Conservation (phyloP, 2,329 filamentous ascomycete species). For the Penicillium glabrum region DNA sequence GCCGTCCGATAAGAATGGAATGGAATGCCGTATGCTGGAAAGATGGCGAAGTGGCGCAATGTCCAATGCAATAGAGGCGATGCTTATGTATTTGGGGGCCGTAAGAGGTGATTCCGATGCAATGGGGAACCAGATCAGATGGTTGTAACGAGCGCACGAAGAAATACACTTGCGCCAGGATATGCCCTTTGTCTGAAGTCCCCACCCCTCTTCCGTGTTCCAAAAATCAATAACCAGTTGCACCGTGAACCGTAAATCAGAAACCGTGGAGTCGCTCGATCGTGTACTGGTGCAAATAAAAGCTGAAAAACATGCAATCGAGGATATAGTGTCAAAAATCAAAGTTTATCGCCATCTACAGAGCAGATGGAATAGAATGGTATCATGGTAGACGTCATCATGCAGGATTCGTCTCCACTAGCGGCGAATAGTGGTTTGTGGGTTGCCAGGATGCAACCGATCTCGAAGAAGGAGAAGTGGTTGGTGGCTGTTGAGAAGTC, state of each 20-base stretch:
- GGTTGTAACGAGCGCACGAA: neutral
- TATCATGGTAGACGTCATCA: neutral
- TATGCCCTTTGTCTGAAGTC: neutral
- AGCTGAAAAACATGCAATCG: neutral
- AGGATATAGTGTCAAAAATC: neutral
- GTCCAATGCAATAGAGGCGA: slow-evolving; percentile 15
- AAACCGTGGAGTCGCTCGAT: slow-evolving; percentile 6
- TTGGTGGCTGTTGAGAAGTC: slow-evolving; percentile 43
- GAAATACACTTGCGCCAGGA: neutral
- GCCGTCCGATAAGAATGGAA: slow-evolving; percentile 8
- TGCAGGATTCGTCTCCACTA: neutral
- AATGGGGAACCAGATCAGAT: neutral
- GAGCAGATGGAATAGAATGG: neutral
- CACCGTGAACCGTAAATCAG: slow-evolving; percentile 4
- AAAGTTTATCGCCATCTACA: neutral
- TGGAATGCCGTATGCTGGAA: slow-evolving; percentile 2
- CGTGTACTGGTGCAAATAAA: neutral
- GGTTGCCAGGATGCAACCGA: slow-evolving; percentile 29
- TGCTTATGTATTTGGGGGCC: neutral
- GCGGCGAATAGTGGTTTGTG: slow-evolving; percentile 16
- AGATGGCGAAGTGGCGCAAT: slow-evolving; percentile 6
- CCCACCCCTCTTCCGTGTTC: neutral
- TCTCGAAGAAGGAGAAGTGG: slow-evolving; percentile 46
- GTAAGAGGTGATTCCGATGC: neutral
- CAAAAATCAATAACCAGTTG: neutral